These are phyloP conservation scores for Sanghuangporus baumii DNA, from an alignment of 1,284 basidiomycete genomes.

Conservation along the genomic window DNA sequence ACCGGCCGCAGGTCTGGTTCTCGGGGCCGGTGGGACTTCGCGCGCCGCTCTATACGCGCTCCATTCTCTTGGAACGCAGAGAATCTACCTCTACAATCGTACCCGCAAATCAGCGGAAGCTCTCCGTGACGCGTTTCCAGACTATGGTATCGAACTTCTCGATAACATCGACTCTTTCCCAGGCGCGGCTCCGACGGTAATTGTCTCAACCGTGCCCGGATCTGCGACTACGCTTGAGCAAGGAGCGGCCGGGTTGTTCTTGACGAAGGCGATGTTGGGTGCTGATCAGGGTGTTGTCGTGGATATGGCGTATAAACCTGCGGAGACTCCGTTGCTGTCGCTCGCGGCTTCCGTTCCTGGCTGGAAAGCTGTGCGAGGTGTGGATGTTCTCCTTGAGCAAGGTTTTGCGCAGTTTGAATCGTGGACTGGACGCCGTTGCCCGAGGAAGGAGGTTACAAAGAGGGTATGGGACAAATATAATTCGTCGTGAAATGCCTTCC, in stretches of 20 bases:
- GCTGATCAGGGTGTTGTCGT: conserved; percentile 60
- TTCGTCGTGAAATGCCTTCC: background rate
- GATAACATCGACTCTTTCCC: conserved; percentile 54
- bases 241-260: conserved; percentile 37
- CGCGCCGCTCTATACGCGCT: conserved; percentile 90
- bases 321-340: conserved; percentile 60
- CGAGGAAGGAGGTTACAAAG: conserved; percentile 39
- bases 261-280: conserved; percentile 52
- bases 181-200: conserved; percentile 52
- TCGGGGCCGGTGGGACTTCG: conserved; percentile 90
- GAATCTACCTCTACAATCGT: conserved; percentile 84
- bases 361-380: conserved; percentile 71
- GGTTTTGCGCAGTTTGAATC: conserved; percentile 43
- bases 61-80: conserved; percentile 58
- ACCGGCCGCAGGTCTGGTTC: conserved; percentile 61
- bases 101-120: conserved; percentile 68
- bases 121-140: conserved; percentile 64
- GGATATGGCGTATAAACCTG: conserved; percentile 91
- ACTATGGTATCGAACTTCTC: conserved; percentile 57
- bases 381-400: conserved; percentile 69
- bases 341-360: conserved; percentile 56
- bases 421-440: conserved; percentile 52
- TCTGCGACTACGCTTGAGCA: conserved; percentile 49
- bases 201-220: conserved; percentile 85
- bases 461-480: conserved; percentile 46